Conservation (phyloP, 345 rosid species). For the Gossypium thurberi region DNA sequence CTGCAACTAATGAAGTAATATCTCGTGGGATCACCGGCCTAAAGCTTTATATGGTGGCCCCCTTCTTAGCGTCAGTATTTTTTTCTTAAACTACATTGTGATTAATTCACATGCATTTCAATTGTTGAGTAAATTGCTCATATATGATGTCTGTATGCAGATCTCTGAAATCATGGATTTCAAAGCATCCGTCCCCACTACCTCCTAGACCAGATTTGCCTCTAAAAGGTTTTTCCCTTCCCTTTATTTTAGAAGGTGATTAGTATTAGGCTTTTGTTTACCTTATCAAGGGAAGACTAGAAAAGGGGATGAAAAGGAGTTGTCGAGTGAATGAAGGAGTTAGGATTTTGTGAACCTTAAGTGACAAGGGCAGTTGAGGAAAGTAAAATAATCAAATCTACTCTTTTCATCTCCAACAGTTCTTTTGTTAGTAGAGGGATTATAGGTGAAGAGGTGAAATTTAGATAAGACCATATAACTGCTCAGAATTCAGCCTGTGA, state of each 20-base stretch:
- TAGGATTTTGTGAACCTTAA: too few species aligned
- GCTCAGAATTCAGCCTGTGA: not conserved
- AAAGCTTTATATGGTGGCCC: constrained; percentile 97
- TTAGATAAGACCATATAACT: not conserved
- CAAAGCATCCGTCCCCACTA: constrained; percentile 48
- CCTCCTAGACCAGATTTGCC: constrained; percentile 59
- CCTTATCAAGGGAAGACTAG: not conserved
- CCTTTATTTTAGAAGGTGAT: constrained; percentile 6
- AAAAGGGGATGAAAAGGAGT: not conserved
- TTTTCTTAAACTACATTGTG: not conserved
- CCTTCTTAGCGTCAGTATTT: constrained; percentile 70
- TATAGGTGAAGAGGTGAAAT: not conserved
- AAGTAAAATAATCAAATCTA: not conserved
- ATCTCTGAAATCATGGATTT: constrained; percentile 66
- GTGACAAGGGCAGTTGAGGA: not conserved
- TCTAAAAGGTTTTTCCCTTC: constrained; percentile 45
- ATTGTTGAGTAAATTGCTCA: not conserved
- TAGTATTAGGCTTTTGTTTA: not conserved
- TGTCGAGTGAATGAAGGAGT: too few species aligned
- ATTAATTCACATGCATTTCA: not conserved
- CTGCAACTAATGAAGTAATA: constrained; percentile 70
- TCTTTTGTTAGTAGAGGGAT: not conserved
- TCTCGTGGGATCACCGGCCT: constrained; percentile 80
- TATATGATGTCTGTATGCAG: constrained; percentile 36
- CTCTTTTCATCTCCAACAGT: not conserved